Percentiles rank a stretch among this genome's conserved stretches.
These are phyloP conservation scores for Blakeslea trispora DNA, from an alignment of 371 early-diverging fungal species.

Conservation along the genomic window DNA sequence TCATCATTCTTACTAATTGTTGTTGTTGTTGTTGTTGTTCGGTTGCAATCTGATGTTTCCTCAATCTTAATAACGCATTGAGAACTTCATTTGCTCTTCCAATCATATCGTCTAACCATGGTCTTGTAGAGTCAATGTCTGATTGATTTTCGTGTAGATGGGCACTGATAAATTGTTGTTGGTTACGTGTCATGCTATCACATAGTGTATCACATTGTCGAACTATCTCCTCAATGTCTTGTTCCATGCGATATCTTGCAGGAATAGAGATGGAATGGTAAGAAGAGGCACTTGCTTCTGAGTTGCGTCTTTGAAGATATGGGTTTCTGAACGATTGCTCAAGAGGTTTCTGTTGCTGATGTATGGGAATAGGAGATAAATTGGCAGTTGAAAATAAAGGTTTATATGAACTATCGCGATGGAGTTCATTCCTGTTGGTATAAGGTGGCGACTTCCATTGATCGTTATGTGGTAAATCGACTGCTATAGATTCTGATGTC, in stretches of 20 bases:
- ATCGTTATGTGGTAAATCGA: background rate
- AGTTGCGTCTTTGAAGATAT: constrained; percentile 4
- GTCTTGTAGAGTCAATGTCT: constrained; percentile 12
- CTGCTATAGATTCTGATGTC: background rate
- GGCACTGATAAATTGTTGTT: background rate
- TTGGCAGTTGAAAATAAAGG: too few species aligned
- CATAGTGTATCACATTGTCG: constrained; percentile 31
- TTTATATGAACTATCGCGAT: too few species aligned
- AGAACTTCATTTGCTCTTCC: constrained; percentile 43
- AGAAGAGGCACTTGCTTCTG: background rate
- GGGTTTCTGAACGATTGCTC: too few species aligned
- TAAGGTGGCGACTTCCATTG: background rate
- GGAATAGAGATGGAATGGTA: constrained; percentile 5
- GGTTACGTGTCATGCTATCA: constrained; percentile 30
- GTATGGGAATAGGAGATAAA: background rate
- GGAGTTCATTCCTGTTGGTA: background rate
- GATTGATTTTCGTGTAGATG: constrained; percentile 1
- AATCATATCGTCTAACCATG: constrained; percentile 53
- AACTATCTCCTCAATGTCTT: constrained; percentile 30
- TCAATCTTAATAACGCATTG: constrained; percentile 43
- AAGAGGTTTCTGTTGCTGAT: background rate
- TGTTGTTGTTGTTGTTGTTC: constrained; percentile 7
- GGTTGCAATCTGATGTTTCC: constrained; percentile 42
- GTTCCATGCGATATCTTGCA: constrained; percentile 16
- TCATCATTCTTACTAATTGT: too few species aligned